Evolutionary conservation across 225 moss, liverwort and hornwort genomes (phyloP).

Genomic region (Bryum argenteum): DNA sequence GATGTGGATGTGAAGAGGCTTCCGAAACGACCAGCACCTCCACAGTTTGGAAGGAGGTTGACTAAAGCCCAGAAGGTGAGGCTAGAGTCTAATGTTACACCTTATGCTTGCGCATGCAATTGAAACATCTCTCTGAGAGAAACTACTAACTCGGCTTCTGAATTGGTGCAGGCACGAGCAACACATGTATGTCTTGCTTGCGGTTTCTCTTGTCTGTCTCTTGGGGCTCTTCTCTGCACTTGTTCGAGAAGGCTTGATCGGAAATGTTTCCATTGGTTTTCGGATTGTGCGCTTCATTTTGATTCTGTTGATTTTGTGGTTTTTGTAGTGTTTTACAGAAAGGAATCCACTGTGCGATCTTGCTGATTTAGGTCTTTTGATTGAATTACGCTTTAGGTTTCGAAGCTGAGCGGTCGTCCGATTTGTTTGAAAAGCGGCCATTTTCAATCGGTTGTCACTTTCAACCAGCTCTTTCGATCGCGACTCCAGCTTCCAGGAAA

Average conservation of each 20-base stretch:
- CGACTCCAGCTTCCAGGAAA: neutral
- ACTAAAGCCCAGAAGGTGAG: constrained; percentile 93
- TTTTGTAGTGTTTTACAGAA: neutral
- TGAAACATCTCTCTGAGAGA: neutral
- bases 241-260: no score
- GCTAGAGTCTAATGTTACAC: neutral
- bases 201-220: no score
- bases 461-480: neutral
- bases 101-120: constrained; percentile 10
- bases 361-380: neutral
- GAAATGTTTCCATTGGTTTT: neutral
- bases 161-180: constrained; percentile 69
- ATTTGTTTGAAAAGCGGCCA: neutral
- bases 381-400: no score
- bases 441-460: no score
- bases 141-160: constrained; percentile 17
- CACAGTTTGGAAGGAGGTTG: constrained; percentile 87
- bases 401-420: neutral
- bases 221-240: no score
- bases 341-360: neutral
- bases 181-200: constrained; percentile 95
- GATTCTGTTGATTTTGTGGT: neutral
- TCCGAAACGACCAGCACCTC: constrained; percentile 83
- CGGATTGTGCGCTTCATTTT: neutral
- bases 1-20: constrained; percentile 89